phyloP scores from a whole-genome alignment of 345 rosid species.

The Hirschfeldia incana region DNA sequence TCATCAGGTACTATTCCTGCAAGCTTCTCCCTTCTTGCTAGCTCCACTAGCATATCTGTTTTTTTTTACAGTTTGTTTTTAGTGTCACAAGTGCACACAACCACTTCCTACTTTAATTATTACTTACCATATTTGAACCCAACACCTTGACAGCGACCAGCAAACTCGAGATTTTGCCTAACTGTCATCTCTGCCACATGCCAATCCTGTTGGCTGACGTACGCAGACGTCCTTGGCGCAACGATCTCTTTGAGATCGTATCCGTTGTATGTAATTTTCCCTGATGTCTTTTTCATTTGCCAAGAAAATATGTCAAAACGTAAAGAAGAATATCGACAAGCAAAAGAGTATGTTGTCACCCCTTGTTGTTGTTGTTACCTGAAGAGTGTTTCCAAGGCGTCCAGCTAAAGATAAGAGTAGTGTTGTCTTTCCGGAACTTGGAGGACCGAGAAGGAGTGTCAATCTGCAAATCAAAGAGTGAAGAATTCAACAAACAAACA shows the following conservation, averaged over 20 bases:
- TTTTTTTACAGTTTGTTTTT: background rate
- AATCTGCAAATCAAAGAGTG: slow-evolving; percentile 46
- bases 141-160: slow-evolving; percentile 95
- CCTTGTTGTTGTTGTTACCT: slow-evolving; percentile 41
- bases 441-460: slow-evolving; percentile 94
- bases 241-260: slow-evolving; percentile 75
- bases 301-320: slow-evolving; percentile 5
- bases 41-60: slow-evolving; percentile 35
- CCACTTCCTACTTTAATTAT: slow-evolving; percentile 9
- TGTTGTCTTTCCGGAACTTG: slow-evolving; percentile 97
- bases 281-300: slow-evolving; percentile 64
- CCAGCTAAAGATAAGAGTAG: slow-evolving; percentile 92
- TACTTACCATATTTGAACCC: slow-evolving; percentile 89
- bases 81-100: slow-evolving; percentile 16
- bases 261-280: slow-evolving; percentile 81
- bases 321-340: background rate
- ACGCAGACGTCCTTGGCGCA: slow-evolving; percentile 88
- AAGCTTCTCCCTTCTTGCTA: slow-evolving; percentile 61
- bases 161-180: slow-evolving; percentile 81
- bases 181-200: slow-evolving; percentile 98
- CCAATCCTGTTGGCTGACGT: slow-evolving; percentile 95
- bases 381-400: slow-evolving; percentile 67
- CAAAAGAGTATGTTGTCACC: background rate
- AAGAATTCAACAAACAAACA: slow-evolving; percentile 1
- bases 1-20: slow-evolving; percentile 95